Evolutionary conservation across 441 rosid species (phyloP).

Genomic region (Erodium moschatum): DNA sequence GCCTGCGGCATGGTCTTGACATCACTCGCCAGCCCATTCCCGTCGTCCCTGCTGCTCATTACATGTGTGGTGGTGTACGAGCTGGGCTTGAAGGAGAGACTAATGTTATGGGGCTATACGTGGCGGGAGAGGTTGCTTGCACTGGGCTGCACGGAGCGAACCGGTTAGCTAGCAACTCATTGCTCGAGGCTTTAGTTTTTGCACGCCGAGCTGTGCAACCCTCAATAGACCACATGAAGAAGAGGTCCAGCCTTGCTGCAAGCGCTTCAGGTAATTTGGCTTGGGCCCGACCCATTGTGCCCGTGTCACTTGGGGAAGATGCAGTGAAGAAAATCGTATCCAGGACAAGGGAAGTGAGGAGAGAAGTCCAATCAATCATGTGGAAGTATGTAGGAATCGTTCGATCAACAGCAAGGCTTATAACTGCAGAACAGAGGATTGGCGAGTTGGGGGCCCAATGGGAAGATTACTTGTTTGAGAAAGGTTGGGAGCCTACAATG

Average conservation of each 20-base stretch:
- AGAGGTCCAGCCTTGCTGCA: constrained; percentile 26
- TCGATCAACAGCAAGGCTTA: constrained; percentile 67
- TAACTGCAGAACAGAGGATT: constrained; percentile 49
- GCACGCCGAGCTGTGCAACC: constrained; percentile 88
- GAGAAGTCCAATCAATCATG: constrained; percentile 75
- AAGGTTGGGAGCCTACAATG: constrained; percentile 79
- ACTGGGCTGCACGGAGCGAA: constrained; percentile 96
- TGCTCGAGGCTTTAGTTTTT: constrained; percentile 93
- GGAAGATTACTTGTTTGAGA: constrained; percentile 70
- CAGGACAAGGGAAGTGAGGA: constrained; percentile 51
- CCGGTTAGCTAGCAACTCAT: constrained; percentile 89
- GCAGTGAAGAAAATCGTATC: constrained; percentile 36
- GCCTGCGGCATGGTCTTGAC: constrained; percentile 67
- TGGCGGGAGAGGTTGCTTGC: constrained; percentile 97
- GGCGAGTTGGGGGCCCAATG: constrained; percentile 56
- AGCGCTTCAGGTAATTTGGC: constrained; percentile 25
- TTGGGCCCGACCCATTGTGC: constrained; percentile 72
- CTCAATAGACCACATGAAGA: constrained; percentile 62
- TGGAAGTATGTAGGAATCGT: constrained; percentile 87
- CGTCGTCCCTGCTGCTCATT: constrained; percentile 94
- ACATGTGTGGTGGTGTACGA: constrained; percentile 95
- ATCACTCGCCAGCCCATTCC: constrained; percentile 79
- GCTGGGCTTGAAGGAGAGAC: constrained; percentile 91
- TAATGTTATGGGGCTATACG: constrained; percentile 73
- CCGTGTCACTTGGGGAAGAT: constrained; percentile 37